Conservation (phyloP, 257 asterid species). For the Penstemon newberryi region DNA sequence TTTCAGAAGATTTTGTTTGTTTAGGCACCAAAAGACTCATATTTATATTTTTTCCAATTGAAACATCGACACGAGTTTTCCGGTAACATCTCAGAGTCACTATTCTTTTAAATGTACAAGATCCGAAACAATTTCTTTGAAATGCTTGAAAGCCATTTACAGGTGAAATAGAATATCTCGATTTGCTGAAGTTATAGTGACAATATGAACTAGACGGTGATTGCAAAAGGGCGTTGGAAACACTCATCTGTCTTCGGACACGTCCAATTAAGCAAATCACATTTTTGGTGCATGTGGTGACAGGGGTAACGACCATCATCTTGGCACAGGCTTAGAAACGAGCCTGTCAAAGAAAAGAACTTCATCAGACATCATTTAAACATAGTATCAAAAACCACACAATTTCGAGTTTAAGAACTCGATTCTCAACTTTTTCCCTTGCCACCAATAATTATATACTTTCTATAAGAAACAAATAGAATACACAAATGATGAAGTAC, state of each 20-base stretch:
- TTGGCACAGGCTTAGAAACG: constrained; percentile 32
- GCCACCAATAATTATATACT: not conserved
- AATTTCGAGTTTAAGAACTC: not conserved
- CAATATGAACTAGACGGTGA: constrained; percentile 36
- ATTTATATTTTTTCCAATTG: constrained; percentile 40
- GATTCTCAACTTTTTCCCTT: not conserved
- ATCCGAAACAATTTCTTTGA: constrained; percentile 32
- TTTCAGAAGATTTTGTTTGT: constrained; percentile 33
- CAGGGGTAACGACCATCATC: constrained; percentile 44
- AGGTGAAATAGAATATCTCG: constrained; percentile 34
- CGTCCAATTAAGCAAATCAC: constrained; percentile 40
- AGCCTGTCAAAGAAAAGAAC: too few species aligned
- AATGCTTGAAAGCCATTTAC: constrained; percentile 40
- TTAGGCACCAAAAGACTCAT: constrained; percentile 49
- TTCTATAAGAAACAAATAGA: not conserved
- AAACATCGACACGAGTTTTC: constrained; percentile 37
- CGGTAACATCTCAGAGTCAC: constrained; percentile 31
- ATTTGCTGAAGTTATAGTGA: constrained; percentile 34
- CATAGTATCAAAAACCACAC: not conserved
- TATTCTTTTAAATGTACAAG: constrained; percentile 38
- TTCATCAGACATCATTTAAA: not conserved
- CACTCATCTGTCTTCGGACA: constrained; percentile 41
- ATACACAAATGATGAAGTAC: not conserved
- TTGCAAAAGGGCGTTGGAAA: constrained; percentile 38
- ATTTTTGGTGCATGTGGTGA: constrained; percentile 44